Conservation (phyloP, 129 eudicot species). For the Centaurea solstitialis region DNA sequence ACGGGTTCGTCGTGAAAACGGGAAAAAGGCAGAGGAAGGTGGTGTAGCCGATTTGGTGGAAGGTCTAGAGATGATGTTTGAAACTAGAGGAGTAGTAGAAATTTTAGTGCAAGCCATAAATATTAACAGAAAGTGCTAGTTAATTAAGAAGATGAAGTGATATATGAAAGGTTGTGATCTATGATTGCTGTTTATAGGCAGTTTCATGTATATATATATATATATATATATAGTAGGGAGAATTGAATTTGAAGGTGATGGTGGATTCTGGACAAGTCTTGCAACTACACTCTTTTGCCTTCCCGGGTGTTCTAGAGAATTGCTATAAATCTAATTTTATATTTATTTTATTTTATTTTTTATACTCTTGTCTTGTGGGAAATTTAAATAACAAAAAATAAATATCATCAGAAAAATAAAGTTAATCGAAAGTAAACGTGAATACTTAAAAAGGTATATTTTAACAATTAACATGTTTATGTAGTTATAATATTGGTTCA, state of each 20-base stretch:
- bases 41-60: slow-evolving; percentile 25
- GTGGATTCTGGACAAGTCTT: slow-evolving; percentile 19
- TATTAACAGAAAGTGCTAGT: background rate
- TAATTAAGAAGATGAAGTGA: background rate
- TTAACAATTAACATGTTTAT: too few species aligned
- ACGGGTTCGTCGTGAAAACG: slow-evolving; percentile 23
- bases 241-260: slow-evolving; percentile 7
- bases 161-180: background rate
- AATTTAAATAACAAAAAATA: too few species aligned
- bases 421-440: too few species aligned
- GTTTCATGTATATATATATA: background rate
- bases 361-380: too few species aligned
- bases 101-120: slow-evolving; percentile 26
- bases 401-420: too few species aligned
- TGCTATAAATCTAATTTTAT: background rate
- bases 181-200: background rate
- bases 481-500: too few species aligned
- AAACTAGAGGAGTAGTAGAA: slow-evolving; percentile 22
- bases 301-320: slow-evolving; percentile 31
- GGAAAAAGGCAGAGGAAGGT: slow-evolving; percentile 38
- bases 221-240: background rate
- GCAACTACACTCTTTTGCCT: slow-evolving; percentile 15
- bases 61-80: slow-evolving; percentile 10
- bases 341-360: background rate
- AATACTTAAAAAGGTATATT: too few species aligned